A percentile compares a stretch with the other conserved stretches of the same genome.
Conservation (phyloP, 176 grass and related monocot genomes). For the Musa troglodytarum region DNA sequence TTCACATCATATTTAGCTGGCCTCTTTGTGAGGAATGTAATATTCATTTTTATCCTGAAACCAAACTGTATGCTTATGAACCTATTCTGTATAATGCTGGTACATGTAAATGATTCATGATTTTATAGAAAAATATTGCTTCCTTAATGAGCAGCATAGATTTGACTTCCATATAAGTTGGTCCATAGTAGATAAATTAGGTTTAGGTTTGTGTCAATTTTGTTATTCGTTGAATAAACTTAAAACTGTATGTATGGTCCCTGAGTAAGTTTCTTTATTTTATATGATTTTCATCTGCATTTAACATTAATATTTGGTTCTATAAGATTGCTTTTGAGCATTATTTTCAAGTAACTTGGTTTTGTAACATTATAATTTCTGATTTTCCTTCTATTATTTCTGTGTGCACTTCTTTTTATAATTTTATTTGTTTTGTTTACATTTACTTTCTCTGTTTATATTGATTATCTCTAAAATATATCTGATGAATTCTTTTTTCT, state of each 20-base stretch:
- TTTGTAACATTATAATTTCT: neutral
- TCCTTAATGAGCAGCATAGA: too few species aligned
- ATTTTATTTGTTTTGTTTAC: neutral
- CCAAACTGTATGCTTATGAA: neutral
- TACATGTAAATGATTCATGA: neutral
- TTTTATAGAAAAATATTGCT: too few species aligned
- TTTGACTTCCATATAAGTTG: too few species aligned
- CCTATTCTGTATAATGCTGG: neutral
- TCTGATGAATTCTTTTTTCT: neutral
- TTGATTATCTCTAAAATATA: neutral
- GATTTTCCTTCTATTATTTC: neutral
- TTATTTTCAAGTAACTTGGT: too few species aligned
- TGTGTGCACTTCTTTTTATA: neutral
- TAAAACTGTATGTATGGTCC: neutral
- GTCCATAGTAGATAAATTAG: neutral
- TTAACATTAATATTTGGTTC: neutral
- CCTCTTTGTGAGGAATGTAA: neutral
- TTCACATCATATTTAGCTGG: neutral
- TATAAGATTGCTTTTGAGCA: neutral
- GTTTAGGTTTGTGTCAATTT: neutral
- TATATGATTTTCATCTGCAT: neutral
- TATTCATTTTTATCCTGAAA: neutral
- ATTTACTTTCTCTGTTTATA: neutral
- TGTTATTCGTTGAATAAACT: neutral
- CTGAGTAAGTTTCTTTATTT: neutral